Conservation (phyloP, 2,329 filamentous ascomycete genomes). For the Kalaharituber pfeilii region DNA sequence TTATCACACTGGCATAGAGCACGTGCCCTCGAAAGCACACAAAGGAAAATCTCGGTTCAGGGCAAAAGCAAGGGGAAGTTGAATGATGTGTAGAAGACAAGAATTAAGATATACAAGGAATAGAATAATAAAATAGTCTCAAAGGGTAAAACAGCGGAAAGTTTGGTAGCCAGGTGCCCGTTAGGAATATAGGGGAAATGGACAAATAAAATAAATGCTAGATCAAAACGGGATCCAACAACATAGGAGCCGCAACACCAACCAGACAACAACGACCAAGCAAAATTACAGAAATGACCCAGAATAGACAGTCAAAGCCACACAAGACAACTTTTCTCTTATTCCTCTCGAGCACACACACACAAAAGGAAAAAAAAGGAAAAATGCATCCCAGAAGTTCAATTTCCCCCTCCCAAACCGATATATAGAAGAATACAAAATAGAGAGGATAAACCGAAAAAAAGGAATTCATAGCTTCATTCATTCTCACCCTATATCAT, state of each 20-base stretch:
- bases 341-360: background rate
- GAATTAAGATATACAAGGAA: no score
- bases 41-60: no score
- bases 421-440: background rate
- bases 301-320: constrained; percentile 5
- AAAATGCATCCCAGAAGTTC: background rate
- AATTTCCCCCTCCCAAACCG: constrained; percentile 1
- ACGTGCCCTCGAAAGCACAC: no score
- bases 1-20: no score
- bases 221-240: background rate
- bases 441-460: constrained; percentile 8
- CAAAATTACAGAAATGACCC: constrained; percentile 2
- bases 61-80: no score
- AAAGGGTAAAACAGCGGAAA: no score
- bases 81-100: no score
- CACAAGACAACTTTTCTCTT: constrained; percentile 6
- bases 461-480: constrained; percentile 6
- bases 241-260: constrained; percentile 4
- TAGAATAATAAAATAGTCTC: no score
- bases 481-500: constrained; percentile 6
- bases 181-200: no score
- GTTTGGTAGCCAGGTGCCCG: no score
- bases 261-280: constrained; percentile 2
- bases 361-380: background rate
- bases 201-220: background rate